Conservation (phyloP, 495 filamentous ascomycete genomes). For the Glarea lozoyensis region DNA sequence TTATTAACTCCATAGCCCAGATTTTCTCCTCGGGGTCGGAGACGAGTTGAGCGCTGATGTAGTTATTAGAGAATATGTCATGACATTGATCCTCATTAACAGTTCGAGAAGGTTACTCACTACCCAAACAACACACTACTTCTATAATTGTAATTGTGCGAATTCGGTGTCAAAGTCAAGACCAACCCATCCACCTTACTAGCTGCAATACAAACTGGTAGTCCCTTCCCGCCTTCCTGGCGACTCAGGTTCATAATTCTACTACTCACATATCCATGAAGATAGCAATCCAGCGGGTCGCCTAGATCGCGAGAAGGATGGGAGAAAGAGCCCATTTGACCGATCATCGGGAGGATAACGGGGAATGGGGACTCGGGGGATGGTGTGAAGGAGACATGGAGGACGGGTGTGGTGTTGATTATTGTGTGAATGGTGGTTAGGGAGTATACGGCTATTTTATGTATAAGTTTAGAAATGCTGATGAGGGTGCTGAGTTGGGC, state of each 20-base stretch:
- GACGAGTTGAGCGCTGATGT: constrained; percentile 65
- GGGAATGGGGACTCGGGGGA: constrained; percentile 60
- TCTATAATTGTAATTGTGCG: constrained; percentile 69
- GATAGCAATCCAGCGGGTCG: constrained; percentile 70
- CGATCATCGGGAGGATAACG: constrained; percentile 79
- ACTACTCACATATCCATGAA: constrained; percentile 80
- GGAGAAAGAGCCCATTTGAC: constrained; percentile 66
- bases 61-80: constrained; percentile 69
- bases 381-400: constrained; percentile 71
- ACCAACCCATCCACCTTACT: constrained; percentile 56
- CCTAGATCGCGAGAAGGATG: constrained; percentile 35
- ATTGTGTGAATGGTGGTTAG: constrained; percentile 74
- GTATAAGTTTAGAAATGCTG: too few relatives aligned
- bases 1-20: constrained; percentile 77
- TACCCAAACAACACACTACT: too few relatives aligned
- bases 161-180: constrained; percentile 58
- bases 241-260: constrained; percentile 64
- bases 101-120: too few relatives aligned
- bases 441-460: too few relatives aligned
- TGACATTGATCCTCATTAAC: too few relatives aligned
- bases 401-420: constrained; percentile 64
- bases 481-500: too few relatives aligned
- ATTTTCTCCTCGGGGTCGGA: constrained; percentile 61
- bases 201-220: constrained; percentile 57
- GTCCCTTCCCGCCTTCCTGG: constrained; percentile 4